Base-by-base conservation (phyloP, 1,284 basidiomycete genomes). In the Anthracocystis setariae region DNA sequence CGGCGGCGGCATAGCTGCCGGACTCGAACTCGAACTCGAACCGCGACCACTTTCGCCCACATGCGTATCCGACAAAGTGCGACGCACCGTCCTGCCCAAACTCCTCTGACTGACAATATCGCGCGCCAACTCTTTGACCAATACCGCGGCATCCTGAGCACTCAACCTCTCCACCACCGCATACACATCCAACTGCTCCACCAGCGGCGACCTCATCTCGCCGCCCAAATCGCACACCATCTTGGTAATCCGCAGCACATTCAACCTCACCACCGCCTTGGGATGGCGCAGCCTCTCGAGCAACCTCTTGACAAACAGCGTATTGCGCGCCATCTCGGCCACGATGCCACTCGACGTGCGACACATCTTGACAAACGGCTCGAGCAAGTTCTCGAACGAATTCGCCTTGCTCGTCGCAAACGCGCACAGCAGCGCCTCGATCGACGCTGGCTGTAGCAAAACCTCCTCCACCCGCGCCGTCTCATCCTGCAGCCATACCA, bases 401-500 rank as follows among this genome's bases (percentile, higher is more conserved):
- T 92, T 92, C 18, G 92, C 90, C 81, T 94, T 93, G 51, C 73
- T 67, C 4, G 89, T 88, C 45, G 92, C 90, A 82, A 98, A 98
- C 81, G 92, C 92, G 64, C 87, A 88, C 29, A 94, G 86, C 12
- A 98, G 85, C 0, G 88, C 86, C 8, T 93, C 90, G 17, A 92
- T 84, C 0, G 92, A 86, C 3, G 86, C 84, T 1, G 87, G 84
- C 77, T 91, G 90, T 43, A 91, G 85, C 0, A 98, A 86, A 33
- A 90, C 89, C 78, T 94, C 93, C 82, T 98, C 95, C 5, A 98
- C 92, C 49, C 93, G 88, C 2, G 92, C 89, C 1, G 92, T 92
- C 84, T 98, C 95, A 79, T 97, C 95, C 85, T 94, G 92, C 62
- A 98, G 85, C 95, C 95, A 98, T 4, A 92, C 90, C 8, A 94